These are phyloP conservation scores for Lepiota brunneoincarnata DNA, from an alignment of 768 basidiomycete species.

Conservation along the genomic window DNA sequence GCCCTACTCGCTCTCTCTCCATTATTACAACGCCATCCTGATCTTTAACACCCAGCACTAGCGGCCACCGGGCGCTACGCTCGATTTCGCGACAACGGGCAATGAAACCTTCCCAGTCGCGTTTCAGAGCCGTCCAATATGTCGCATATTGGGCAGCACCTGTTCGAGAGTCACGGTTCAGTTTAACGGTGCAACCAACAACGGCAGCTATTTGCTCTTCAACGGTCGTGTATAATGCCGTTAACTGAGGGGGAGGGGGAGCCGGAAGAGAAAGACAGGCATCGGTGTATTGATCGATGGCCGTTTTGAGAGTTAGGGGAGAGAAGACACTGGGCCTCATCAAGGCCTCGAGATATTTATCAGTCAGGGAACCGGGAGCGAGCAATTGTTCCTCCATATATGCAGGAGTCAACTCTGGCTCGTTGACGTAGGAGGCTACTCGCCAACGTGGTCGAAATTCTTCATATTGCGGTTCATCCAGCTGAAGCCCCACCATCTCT, in stretches of 20 bases:
- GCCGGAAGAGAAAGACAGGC: constrained; percentile 67
- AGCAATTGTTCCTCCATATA: constrained; percentile 84
- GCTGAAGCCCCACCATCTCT: constrained; percentile 50
- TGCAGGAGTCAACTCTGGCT: constrained; percentile 78
- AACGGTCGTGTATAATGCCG: constrained; percentile 60
- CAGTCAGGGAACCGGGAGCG: constrained; percentile 66
- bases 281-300: constrained; percentile 80
- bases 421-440: constrained; percentile 57
- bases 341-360: constrained; percentile 78
- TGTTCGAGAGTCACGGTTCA: constrained; percentile 72
- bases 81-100: constrained; percentile 90
- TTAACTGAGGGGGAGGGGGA: constrained; percentile 52
- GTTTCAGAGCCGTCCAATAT: constrained; percentile 81
- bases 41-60: constrained; percentile 53
- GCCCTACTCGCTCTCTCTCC: constrained; percentile 75
- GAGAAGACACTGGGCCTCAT: constrained; percentile 91
- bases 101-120: constrained; percentile 96
- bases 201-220: constrained; percentile 77
- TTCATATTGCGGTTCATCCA: constrained; percentile 32
- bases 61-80: constrained; percentile 78
- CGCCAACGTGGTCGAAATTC: constrained; percentile 44
- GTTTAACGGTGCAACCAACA: constrained; percentile 81
- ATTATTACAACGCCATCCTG: constrained; percentile 55
- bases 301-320: constrained; percentile 71
- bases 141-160: constrained; percentile 76